Base-by-base conservation (phyloP, 1,139 yeast genomes). In the Yamadazyma atlantica region DNA sequence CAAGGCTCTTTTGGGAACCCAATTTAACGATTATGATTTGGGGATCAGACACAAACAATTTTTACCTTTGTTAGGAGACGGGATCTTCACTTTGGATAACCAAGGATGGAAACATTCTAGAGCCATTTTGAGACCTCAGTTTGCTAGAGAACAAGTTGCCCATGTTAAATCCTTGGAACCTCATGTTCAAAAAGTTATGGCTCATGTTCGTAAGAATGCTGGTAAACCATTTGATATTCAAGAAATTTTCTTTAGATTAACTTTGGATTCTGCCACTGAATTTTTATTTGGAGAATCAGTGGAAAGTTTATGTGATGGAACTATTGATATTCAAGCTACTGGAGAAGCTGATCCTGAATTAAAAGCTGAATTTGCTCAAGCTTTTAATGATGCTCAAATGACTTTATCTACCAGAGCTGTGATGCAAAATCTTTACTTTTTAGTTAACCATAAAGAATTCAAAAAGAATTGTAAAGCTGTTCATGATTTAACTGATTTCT, bases 51-150 rank as follows among this genome's bases (percentile, higher is more conserved):
- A 72, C 49, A 54, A 50, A n/a, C 65, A 60, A 30, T 64, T 75
- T 49, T 46, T 46, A 32, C 73, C 78, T 5, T 54, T 74, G 24
- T 59, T 77, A 37, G 82, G 82, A 2, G 73, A 74, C 41, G 82
- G 83, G 14, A 75, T 78, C 43, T 78, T 78, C 58, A 75, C 82
- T 1, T 62, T 73, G 29, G 77, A 73, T 40, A 77, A 78, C n/a
- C 67, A 60, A 26, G 77, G 73, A 1, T 77, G 82, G 82, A 71
- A 74, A 48, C 79, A 75, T 50, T 69, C 80, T n/a, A 58, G 82
- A 34, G 70, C 78, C 11, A 59, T 77, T 73, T 65, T 78, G 48
- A 63, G 82, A 39, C 82, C 83, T 1, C 81, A 75, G 53, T 78
- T 78, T 55, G 65, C 75, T 22, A 61, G 78, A 38, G 80, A 75